Evolutionary conservation across 164 flowering plant species (phyloP).

Genomic region (Nymphaea thermarum): DNA sequence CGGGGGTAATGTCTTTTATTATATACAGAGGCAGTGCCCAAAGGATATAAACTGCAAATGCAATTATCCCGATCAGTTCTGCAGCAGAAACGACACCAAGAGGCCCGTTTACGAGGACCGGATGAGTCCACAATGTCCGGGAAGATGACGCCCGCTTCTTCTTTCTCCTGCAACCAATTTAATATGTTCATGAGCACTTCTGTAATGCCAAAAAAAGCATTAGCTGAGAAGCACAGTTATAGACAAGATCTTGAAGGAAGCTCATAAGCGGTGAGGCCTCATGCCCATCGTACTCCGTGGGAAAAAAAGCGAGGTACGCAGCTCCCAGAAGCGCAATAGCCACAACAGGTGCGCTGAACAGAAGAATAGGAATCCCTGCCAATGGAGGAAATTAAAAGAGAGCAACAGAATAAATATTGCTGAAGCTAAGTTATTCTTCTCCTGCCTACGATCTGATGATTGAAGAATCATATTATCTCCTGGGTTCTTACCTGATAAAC

Average conservation of each 20-base stretch:
- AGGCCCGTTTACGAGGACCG: constrained; percentile 72
- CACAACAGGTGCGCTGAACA: constrained; percentile 60
- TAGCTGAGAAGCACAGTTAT: not conserved
- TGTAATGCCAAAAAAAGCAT: not conserved
- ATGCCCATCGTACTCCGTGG: constrained; percentile 30
- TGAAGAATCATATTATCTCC: no score
- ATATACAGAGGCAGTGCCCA: constrained; percentile 45
- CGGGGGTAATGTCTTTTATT: constrained; percentile 7
- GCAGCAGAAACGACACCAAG: constrained; percentile 89
- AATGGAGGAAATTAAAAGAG: not conserved
- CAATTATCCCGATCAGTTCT: constrained; percentile 62
- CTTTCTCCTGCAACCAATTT: constrained; percentile 25
- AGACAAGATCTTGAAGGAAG: not conserved
- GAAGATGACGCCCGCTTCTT: constrained; percentile 26
- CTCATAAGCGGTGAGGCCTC: constrained; percentile 1
- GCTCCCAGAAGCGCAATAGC: constrained; percentile 43
- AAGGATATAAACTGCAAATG: constrained; percentile 38
- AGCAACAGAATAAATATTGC: constrained; percentile 4
- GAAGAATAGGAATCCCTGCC: constrained; percentile 57
- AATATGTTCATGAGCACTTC: not conserved
- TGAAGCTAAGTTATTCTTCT: not conserved
- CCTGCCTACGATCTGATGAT: no score
- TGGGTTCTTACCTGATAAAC: constrained; percentile 43
- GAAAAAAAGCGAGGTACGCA: constrained; percentile 28
- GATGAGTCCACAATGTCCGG: constrained; percentile 84